A percentile compares a stretch with the other conserved stretches of the same genome.
These are phyloP conservation scores for Gonium pectorale DNA, from an alignment of 139 green algal species.

Conservation along the genomic window DNA sequence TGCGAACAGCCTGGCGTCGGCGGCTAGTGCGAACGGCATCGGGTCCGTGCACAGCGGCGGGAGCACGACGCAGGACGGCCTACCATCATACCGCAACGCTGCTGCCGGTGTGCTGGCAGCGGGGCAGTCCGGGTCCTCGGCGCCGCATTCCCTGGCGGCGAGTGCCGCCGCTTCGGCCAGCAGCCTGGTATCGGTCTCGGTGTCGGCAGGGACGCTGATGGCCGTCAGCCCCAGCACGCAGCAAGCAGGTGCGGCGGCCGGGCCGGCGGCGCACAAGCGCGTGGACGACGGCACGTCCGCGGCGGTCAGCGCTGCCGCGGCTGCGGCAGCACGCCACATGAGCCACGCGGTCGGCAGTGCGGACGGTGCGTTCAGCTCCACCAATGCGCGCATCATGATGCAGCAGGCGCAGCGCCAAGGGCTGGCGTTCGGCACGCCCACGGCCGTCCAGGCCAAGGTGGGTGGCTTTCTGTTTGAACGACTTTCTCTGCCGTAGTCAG, in stretches of 20 bases:
- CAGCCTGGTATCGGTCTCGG: not conserved
- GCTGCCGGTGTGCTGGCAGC: slow-evolving; percentile 46
- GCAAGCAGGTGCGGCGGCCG: not conserved
- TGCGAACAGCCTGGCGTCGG: not conserved
- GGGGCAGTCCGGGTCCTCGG: not conserved
- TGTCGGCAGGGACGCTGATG: slow-evolving; percentile 1
- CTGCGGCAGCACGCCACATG: slow-evolving; percentile 31
- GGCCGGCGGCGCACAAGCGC: not conserved
- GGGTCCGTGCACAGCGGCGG: not conserved
- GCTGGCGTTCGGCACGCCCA: slow-evolving; percentile 23
- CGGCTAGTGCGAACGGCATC: slow-evolving; percentile 2
- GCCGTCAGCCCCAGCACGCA: not conserved
- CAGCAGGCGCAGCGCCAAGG: slow-evolving; percentile 37
- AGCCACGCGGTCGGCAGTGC: not conserved
- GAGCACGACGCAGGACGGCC: slow-evolving; percentile 17
- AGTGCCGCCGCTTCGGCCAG: not conserved
- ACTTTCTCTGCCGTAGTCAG: no score
- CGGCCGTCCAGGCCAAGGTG: slow-evolving; percentile 25
- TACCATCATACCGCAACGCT: slow-evolving; percentile 60
- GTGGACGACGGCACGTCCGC: not conserved
- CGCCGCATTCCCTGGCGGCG: not conserved
- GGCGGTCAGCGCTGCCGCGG: not conserved
- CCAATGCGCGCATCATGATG: slow-evolving; percentile 38
- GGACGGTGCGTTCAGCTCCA: slow-evolving; percentile 11
- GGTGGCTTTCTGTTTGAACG: no score